Base-by-base conservation (phyloP, 2,329 filamentous ascomycete genomes). In the Plenodomus biglobosus region DNA sequence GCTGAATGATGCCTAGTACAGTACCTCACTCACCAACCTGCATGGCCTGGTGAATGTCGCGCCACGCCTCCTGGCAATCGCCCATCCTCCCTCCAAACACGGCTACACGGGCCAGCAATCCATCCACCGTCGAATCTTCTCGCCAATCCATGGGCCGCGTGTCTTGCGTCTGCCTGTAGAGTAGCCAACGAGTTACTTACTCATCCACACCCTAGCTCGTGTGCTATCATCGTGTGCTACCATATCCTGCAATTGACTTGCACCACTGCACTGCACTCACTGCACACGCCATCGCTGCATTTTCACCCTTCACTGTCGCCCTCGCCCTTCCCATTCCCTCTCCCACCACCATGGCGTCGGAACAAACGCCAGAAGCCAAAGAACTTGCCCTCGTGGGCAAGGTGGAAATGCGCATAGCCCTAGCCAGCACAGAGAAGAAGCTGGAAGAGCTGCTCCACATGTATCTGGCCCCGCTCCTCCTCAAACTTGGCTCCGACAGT, bases 401-500 rank as follows among this genome's bases (percentile, higher is more conserved):
- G 67, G 87, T 95, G 38, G 91, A 95, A 71, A 84, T 94, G 66
- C 83, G 86, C 55, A 94, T 96, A 63, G 87, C 84, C 21, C 83
- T 92, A 43, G 87, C 92, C 21, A 88, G 90, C 60, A 86, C 90
- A 42, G 92, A 96, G 68, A 79, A 84, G 54, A 95, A 92, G 74
- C 82, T 99, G 1, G 84, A 92, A 68, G 76, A 84, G 19, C 78
- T 94, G 15, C 79, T 99, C 16, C 84, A 87, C 63, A 85, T 82
- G 36, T 96, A 92, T 66, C 78, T 99, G 20, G 77, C 88, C 3
- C 87, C 92, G 0, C 75, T 97, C 10, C 80, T 99, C 2, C 79
- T 96, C 48, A 97, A 97, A 69, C 84, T 95, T 24, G 85, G 81
- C 24, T 96, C 92, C 40, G 87, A 90, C 19, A 84, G 92, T 73